Evolutionary conservation across 2,329 filamentous ascomycete genomes (phyloP), one percentile per base, ranked within the genome.

Genomic region (Tolypocladium amazonense): DNA sequence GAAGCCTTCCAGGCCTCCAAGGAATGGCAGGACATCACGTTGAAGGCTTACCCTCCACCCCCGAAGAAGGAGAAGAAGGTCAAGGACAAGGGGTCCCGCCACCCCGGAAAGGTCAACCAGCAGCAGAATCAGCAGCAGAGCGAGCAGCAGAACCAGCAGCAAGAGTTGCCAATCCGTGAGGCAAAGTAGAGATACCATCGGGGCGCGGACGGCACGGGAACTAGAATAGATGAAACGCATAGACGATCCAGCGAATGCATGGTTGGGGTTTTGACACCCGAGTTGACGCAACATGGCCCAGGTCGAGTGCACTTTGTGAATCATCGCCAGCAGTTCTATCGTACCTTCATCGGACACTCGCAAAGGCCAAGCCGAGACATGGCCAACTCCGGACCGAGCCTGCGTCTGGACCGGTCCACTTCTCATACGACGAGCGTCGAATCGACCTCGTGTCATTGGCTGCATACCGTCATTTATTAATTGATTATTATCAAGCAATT

Each of bases 11-110:
- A 88, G 63, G 82, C 80, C 0, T 88, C 83, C 0, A 69, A 81
- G 37, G 90, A 92, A 69, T 97, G 92, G 92, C 88, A 96, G 75
- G 74, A 75, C 9, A 67, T 75, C 58, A 83, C 87, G 57, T 71
- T 83, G 58, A 87, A 88, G 71, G 94, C 92, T 37, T 99, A 97
- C 81, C 94, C 94, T 23, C 84, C 84, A 1, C 72, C 72, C 0
- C 65, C 84, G 65, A 87, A 90, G 77, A 89, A 91, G 75, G 85
- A 83, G 66, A 88, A 89, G 79, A 90, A 90, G 76, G 79, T 80
- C 62, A 94, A 92, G 80, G 85, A 92, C 67, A 87, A 88, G 75
- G 89, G 89, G 1, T 81, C 83, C 1, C 80, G 82, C 62, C 82
- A 86, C 69, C 87, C 86, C 0, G 83, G 82, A 14, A 59, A 59